Percentiles rank a stretch among this genome's conserved stretches.
phyloP scores from a whole-genome alignment of 2,329 filamentous ascomycete species.

The Penicillium sp. region DNA sequence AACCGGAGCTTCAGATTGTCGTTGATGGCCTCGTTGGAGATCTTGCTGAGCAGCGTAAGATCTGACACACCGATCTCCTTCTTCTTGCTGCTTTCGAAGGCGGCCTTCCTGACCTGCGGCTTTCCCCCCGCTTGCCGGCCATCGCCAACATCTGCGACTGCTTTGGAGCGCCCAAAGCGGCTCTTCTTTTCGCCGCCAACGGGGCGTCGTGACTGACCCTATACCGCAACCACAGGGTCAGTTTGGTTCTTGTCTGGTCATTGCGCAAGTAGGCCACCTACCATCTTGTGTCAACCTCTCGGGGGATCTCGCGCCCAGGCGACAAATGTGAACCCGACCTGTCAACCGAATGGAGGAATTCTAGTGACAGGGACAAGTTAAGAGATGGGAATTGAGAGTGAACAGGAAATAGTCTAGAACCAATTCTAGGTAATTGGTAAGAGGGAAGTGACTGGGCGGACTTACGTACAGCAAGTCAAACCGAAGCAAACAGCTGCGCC shows the following conservation, averaged over 20 bases:
- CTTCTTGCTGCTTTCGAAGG: slow-evolving; percentile 95
- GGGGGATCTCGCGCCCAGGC: slow-evolving; percentile 30
- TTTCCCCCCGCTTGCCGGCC: slow-evolving; percentile 47
- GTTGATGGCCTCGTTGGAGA: slow-evolving; percentile 98
- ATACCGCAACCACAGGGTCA: slow-evolving; percentile 19
- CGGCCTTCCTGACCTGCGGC: slow-evolving; percentile 86
- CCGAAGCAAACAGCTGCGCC: slow-evolving; percentile 27
- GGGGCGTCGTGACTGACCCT: slow-evolving; percentile 47
- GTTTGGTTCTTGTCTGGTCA: slow-evolving; percentile 4
- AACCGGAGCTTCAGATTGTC: slow-evolving; percentile 98
- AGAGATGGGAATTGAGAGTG: slow-evolving; percentile 6
- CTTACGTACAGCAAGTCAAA: slow-evolving; percentile 27
- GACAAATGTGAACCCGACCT: slow-evolving; percentile 29
- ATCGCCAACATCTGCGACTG: slow-evolving; percentile 42
- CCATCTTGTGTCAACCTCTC: slow-evolving; percentile 37
- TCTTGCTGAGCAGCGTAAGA: slow-evolving; percentile 94
- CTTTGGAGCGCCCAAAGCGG: slow-evolving; percentile 44
- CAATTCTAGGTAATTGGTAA: slow-evolving; percentile 10
- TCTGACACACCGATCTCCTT: slow-evolving; percentile 99
- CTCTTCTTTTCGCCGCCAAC: slow-evolving; percentile 44
- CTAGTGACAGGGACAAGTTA: not conserved
- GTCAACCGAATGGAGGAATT: slow-evolving; percentile 16
- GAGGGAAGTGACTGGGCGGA: slow-evolving; percentile 11
- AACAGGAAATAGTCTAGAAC: slow-evolving; percentile 1
- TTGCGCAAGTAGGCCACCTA: slow-evolving; percentile 20